Conservation (phyloP, 2,329 filamentous ascomycete species). For the Coleophoma cylindrospora region DNA sequence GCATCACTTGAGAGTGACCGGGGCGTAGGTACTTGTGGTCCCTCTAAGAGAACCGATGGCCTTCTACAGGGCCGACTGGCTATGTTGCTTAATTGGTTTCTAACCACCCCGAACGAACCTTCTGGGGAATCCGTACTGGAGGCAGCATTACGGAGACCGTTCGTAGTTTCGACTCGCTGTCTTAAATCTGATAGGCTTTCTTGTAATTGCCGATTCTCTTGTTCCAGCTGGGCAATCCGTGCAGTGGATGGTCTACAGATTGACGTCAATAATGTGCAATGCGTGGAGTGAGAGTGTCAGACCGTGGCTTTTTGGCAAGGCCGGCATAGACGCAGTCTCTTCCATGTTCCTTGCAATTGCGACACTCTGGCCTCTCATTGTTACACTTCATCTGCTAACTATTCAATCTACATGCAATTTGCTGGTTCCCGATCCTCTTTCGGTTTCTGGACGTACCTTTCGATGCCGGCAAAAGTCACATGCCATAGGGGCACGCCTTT, state of each 20-base stretch:
- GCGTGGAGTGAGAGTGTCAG: not conserved
- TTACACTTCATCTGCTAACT: slow-evolving; percentile 42
- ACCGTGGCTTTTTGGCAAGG: slow-evolving; percentile 4
- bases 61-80: not conserved
- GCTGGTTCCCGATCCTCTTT: not conserved
- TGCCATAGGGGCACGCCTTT: slow-evolving; percentile 4
- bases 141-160: not conserved
- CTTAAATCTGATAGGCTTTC: not conserved
- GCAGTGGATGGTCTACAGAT: slow-evolving; percentile 4
- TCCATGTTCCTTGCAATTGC: slow-evolving; percentile 39
- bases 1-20: not conserved
- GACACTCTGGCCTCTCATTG: slow-evolving; percentile 36
- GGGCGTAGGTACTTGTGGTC: not conserved
- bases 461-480: slow-evolving; percentile 8
- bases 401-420: not conserved
- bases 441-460: slow-evolving; percentile 2
- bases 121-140: not conserved
- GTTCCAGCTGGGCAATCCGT: slow-evolving; percentile 3
- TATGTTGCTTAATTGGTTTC: not conserved
- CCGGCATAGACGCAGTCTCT: slow-evolving; percentile 6
- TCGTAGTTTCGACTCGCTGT: not conserved
- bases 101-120: not conserved
- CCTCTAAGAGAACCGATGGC: not conserved
- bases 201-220: slow-evolving; percentile 5
- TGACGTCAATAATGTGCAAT: not conserved